A percentile compares a stretch with the other conserved stretches of the same genome.
These are phyloP conservation scores for Amanita polypyramis DNA, from an alignment of 768 basidiomycete genomes.

Conservation along the genomic window DNA sequence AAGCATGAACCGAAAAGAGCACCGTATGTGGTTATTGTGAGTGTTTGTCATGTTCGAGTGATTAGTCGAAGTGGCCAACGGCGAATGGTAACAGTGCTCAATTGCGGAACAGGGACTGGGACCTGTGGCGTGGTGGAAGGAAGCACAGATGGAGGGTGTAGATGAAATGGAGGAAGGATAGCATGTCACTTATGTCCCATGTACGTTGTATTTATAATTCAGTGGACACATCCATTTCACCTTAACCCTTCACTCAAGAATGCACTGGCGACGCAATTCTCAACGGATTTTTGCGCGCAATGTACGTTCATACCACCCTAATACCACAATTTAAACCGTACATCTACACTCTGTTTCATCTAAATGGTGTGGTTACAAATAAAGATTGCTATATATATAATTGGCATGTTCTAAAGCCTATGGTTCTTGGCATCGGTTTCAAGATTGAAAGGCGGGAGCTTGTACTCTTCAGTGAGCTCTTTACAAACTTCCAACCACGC, in stretches of 20 bases:
- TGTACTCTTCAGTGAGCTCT: constrained; percentile 16
- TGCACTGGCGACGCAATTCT: no score
- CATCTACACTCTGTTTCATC: no score
- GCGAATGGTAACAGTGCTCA: constrained; percentile 44
- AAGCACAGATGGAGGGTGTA: constrained; percentile 30
- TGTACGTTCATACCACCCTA: no score
- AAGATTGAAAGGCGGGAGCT: background rate
- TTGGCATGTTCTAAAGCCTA: no score
- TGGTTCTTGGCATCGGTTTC: no score
- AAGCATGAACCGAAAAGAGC: constrained; percentile 39
- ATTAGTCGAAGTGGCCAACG: background rate
- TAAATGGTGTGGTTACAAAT: no score
- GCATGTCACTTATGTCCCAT: constrained; percentile 1
- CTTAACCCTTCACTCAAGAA: background rate
- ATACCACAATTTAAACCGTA: no score
- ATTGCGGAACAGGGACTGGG: constrained; percentile 79
- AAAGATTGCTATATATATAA: no score
- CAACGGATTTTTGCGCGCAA: no score
- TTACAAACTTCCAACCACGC: constrained; percentile 24
- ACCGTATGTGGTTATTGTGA: constrained; percentile 63
- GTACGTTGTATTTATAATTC: background rate
- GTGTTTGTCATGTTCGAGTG: constrained; percentile 14
- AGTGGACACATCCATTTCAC: background rate
- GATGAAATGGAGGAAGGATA: constrained; percentile 32
- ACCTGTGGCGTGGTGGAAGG: constrained; percentile 67